Base-by-base conservation (phyloP, 345 rosid species). In the Trapa bicornis region DNA sequence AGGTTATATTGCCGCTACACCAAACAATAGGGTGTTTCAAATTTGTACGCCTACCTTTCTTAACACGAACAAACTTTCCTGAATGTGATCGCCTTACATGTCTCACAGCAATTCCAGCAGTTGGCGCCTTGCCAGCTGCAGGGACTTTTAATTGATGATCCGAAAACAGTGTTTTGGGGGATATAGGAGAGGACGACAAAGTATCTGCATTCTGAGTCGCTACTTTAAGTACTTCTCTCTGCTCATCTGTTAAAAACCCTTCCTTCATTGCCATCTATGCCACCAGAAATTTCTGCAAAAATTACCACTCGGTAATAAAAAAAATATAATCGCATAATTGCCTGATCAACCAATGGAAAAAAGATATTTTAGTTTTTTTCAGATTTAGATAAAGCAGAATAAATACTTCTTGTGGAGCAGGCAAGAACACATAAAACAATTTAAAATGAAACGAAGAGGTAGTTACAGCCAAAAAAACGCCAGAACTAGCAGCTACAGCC, bases 21-120 rank as follows among this genome's bases (percentile, higher is more conserved):
- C 48, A 11, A 3, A 45, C 13, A 45, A 37, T 38, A 5, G 6
- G 61, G 36, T 32, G 48, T 5, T 45, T 35, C 47, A 71, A 15
- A 68, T 41, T n/a, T 57, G 63, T 32, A 1, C 33, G 61, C 80
- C 54, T 75, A 91, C 99, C 97, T 69, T 95, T 95, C 87, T 95
- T 91, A 5, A 81, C 97, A 37, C 90, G 89, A 33, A 76, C 76
- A 33, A 71, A 74, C 82, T 89, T 91, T 68, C 96, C 99, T 0
- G 99, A 95, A 78, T 95, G 96, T 1, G 97, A 81, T 66, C 96
- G 68, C 5, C 91, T 84, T 37, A 91, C 92, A 68, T 87, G 97
- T 79, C 96, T 82, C 38, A 72, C 80, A 0, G 91, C 95, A 74
- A 76, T 65, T 69, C 93, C 96, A 73, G 87, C 80, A 0, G 74